These are phyloP conservation scores for Fusarium cyanostomum DNA, from an alignment of 2,329 filamentous ascomycete genomes.

Conservation along the genomic window DNA sequence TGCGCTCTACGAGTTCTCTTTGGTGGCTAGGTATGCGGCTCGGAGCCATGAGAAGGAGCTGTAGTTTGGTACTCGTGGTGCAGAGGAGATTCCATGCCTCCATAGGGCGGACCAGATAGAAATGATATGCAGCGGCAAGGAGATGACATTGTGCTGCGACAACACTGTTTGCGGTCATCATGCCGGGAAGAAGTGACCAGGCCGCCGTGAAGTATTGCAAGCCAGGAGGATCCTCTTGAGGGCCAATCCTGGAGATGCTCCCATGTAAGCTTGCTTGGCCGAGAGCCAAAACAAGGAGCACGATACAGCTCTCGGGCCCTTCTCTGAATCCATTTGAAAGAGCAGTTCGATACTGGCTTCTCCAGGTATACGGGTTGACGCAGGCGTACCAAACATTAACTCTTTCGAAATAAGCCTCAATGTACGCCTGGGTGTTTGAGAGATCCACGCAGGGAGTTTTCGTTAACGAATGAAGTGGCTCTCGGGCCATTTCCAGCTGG, in stretches of 20 bases:
- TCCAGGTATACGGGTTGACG: slow-evolving; percentile 84
- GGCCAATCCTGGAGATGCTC: slow-evolving; percentile 77
- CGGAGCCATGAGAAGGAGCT: slow-evolving; percentile 79
- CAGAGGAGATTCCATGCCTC: slow-evolving; percentile 86
- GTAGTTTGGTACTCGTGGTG: slow-evolving; percentile 82
- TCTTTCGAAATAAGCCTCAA: slow-evolving; percentile 81
- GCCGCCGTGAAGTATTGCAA: slow-evolving; percentile 83
- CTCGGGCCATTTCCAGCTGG: slow-evolving; percentile 81
- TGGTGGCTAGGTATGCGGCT: slow-evolving; percentile 75
- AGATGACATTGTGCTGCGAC: slow-evolving; percentile 83
- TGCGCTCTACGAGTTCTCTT: slow-evolving; percentile 77
- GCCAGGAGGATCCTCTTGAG: slow-evolving; percentile 76
- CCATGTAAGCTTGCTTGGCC: slow-evolving; percentile 79
- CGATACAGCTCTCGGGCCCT: slow-evolving; percentile 83
- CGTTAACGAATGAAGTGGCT: slow-evolving; percentile 74
- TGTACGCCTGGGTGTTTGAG: slow-evolving; percentile 77
- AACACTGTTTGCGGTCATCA: slow-evolving; percentile 83
- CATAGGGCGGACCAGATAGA: slow-evolving; percentile 82
- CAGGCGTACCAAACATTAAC: slow-evolving; percentile 89
- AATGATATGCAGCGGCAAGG: slow-evolving; percentile 81
- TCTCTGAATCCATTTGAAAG: slow-evolving; percentile 80
- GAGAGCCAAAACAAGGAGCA: slow-evolving; percentile 79
- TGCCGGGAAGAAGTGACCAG: slow-evolving; percentile 78
- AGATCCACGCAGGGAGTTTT: slow-evolving; percentile 74
- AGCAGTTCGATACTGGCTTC: slow-evolving; percentile 77